Conservation (phyloP, 148 eudicot genomes). For the Rhododendron ovatum region DNA sequence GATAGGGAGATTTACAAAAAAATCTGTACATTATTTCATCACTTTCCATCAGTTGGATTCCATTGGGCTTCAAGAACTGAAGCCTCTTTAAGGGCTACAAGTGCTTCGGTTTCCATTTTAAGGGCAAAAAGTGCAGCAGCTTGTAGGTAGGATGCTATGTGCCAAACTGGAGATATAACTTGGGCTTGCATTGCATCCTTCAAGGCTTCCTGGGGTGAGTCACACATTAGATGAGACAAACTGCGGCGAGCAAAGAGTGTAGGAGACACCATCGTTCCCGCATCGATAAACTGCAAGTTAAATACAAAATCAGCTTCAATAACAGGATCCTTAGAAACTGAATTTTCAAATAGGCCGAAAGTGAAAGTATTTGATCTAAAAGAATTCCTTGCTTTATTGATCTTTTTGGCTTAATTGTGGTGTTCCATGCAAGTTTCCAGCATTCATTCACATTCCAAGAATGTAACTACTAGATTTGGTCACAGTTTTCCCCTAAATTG, state of each 20-base stretch:
- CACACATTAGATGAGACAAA: conserved; percentile 54
- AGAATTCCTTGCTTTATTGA: not conserved
- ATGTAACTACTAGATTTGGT: not conserved
- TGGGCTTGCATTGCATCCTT: conserved; percentile 75
- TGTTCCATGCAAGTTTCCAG: not conserved
- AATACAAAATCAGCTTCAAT: not conserved
- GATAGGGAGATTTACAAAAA: not conserved
- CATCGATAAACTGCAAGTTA: conserved; percentile 49
- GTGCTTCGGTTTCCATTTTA: conserved; percentile 55
- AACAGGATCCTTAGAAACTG: not conserved
- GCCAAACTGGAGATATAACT: conserved; percentile 63
- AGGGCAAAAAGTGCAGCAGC: conserved; percentile 55
- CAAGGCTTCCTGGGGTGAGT: conserved; percentile 59
- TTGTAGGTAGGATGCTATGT: conserved; percentile 57
- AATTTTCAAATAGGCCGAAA: not conserved
- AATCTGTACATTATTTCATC: conserved; percentile 4
- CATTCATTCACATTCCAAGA: not conserved
- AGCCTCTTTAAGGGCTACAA: conserved; percentile 52
- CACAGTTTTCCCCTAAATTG: not conserved
- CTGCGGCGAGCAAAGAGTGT: conserved; percentile 65
- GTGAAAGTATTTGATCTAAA: not conserved
- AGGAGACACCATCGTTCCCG: conserved; percentile 56
- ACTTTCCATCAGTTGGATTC: conserved; percentile 21
- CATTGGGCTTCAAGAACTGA: conserved; percentile 53
- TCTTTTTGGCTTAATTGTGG: not conserved